These are phyloP conservation scores for Rhizophora mangle DNA, from an alignment of 345 rosid species.

Conservation along the genomic window DNA sequence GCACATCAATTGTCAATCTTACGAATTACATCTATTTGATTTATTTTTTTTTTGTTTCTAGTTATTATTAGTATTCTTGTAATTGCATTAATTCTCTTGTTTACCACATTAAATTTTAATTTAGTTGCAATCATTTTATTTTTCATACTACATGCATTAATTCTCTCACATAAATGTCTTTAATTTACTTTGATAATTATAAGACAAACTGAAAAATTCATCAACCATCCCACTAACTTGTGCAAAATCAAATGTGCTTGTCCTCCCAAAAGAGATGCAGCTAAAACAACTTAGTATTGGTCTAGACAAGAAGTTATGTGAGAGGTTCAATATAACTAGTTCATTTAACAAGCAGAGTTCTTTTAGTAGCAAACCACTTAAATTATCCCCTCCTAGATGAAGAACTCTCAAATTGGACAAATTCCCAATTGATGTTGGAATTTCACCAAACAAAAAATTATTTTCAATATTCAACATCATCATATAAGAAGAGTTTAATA, in stretches of 20 bases:
- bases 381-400: background rate
- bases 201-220: accelerated
- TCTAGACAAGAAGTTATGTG: background rate
- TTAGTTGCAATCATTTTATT: no score
- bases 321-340: slow-evolving; percentile 1
- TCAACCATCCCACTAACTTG: no score
- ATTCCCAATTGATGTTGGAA: background rate
- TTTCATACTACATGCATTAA: no score
- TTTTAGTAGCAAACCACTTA: background rate
- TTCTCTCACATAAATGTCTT: no score
- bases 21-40: no score
- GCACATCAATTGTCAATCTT: no score
- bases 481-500: background rate
- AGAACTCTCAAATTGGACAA: background rate
- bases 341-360: background rate
- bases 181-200: no score
- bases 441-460: background rate
- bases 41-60: no score
- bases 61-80: no score
- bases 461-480: background rate
- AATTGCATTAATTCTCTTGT: no score
- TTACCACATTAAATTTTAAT: no score
- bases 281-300: background rate
- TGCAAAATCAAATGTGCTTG: background rate
- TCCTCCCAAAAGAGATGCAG: background rate